Evolutionary conservation across 2,329 filamentous ascomycete genomes (phyloP).

Genomic region (Acrodontium crateriforme): DNA sequence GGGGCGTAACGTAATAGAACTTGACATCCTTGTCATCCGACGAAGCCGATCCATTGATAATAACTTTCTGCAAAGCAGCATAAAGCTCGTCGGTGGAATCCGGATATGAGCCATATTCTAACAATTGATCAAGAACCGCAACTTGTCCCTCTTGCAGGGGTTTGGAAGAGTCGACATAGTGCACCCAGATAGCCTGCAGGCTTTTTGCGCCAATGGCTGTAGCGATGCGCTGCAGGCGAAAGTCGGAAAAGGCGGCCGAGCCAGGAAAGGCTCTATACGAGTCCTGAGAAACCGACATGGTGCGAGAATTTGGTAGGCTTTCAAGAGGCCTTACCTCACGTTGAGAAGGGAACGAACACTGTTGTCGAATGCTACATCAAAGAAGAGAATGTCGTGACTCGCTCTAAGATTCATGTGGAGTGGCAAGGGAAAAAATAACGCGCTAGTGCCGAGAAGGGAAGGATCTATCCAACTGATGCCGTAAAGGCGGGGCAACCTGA

Average conservation of each 20-base stretch:
- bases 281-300: too few relatives aligned
- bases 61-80: constrained; percentile 31
- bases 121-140: constrained; percentile 42
- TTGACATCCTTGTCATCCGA: constrained; percentile 36
- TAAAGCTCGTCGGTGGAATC: constrained; percentile 31
- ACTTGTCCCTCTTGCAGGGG: constrained; percentile 31
- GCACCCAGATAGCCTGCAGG: constrained; percentile 37
- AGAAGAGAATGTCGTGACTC: too few relatives aligned
- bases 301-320: too few relatives aligned
- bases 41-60: constrained; percentile 36
- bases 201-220: constrained; percentile 32
- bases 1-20: constrained; percentile 61
- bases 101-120: constrained; percentile 45
- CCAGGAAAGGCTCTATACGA: constrained; percentile 35
- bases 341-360: too few relatives aligned
- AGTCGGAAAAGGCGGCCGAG: constrained; percentile 41
- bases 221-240: constrained; percentile 33
- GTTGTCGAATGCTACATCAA: too few relatives aligned
- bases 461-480: too few relatives aligned
- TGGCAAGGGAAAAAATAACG: too few relatives aligned
- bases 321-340: too few relatives aligned
- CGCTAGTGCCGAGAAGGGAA: too few relatives aligned
- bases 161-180: constrained; percentile 34
- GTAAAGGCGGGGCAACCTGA: too few relatives aligned
- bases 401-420: too few relatives aligned